A percentile compares a stretch with the other conserved stretches of the same genome.
Evolutionary conservation across 371 early-diverging fungal species (phyloP).

Genomic region (Saksenaea oblongispora): DNA sequence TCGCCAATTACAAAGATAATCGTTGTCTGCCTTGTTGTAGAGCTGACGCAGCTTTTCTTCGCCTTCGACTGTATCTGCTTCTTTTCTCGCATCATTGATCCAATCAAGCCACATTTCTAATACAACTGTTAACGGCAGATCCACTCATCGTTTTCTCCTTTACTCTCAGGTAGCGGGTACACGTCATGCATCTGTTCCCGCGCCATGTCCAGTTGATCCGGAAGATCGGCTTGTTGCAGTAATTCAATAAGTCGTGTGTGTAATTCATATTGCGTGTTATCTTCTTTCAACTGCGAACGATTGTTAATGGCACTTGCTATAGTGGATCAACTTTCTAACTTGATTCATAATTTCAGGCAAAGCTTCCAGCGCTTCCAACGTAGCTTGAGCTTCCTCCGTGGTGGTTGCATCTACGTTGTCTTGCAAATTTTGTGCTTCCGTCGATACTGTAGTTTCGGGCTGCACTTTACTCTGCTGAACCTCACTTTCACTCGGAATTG

Average conservation of each 20-base stretch:
- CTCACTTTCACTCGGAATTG: background rate
- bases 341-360: conserved; percentile 30
- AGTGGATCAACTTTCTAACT: conserved; percentile 9
- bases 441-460: background rate
- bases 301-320: background rate
- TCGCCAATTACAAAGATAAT: conserved; percentile 58
- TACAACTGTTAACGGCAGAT: background rate
- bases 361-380: conserved; percentile 25
- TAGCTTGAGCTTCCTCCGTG: conserved; percentile 2
- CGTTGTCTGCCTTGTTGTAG: conserved; percentile 50
- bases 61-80: conserved; percentile 33
- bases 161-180: conserved; percentile 65
- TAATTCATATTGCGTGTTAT: conserved; percentile 38
- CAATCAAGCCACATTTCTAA: conserved; percentile 69
- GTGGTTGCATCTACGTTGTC: background rate
- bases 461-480: background rate
- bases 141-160: background rate
- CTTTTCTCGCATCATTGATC: conserved; percentile 57
- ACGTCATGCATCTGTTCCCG: conserved; percentile 56
- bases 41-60: conserved; percentile 40
- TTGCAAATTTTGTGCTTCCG: conserved; percentile 1
- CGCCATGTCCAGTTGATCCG: conserved; percentile 52
- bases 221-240: conserved; percentile 24
- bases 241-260: conserved; percentile 33
- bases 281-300: conserved; percentile 22